Evolutionary conservation across 2,329 filamentous ascomycete species (phyloP).

Genomic region (Orbilia brochopaga): DNA sequence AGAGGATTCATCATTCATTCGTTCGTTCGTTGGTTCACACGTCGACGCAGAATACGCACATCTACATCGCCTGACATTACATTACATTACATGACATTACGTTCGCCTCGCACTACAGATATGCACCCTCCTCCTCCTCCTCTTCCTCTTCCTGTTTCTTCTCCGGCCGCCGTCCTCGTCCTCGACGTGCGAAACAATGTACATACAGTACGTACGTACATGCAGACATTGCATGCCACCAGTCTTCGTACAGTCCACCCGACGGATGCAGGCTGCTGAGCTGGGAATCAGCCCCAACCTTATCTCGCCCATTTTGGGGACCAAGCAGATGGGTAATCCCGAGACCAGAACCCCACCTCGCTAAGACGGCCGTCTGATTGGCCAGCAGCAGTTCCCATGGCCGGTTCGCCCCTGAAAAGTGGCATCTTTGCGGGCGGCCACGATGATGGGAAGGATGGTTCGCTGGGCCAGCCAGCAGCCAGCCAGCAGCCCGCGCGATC

Average conservation of each 20-base stretch:
- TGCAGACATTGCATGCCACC: too few species aligned
- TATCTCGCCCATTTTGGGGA: conserved; percentile 38
- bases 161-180: too few species aligned
- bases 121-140: too few species aligned
- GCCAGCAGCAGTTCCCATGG: conserved; percentile 12
- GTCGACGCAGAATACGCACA: too few species aligned
- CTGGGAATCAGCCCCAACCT: conserved; percentile 49
- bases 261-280: conserved; percentile 4
- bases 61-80: conserved; percentile 2
- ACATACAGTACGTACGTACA: too few species aligned
- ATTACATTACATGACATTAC: conserved; percentile 1
- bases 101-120: background rate
- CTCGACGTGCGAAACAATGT: too few species aligned
- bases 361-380: conserved; percentile 34
- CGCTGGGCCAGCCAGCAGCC: conserved; percentile 2
- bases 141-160: too few species aligned
- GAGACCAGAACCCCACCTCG: conserved; percentile 24
- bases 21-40: too few species aligned
- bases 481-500: conserved; percentile 26
- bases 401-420: conserved; percentile 31
- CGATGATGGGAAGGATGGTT: background rate
- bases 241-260: background rate
- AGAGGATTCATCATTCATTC: too few species aligned
- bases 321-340: conserved; percentile 43
- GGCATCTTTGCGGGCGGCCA: conserved; percentile 7